A percentile compares a stretch with the other conserved stretches of the same genome.
Conservation (phyloP, 2,329 filamentous ascomycete species). For the Alternaria tenuissima region DNA sequence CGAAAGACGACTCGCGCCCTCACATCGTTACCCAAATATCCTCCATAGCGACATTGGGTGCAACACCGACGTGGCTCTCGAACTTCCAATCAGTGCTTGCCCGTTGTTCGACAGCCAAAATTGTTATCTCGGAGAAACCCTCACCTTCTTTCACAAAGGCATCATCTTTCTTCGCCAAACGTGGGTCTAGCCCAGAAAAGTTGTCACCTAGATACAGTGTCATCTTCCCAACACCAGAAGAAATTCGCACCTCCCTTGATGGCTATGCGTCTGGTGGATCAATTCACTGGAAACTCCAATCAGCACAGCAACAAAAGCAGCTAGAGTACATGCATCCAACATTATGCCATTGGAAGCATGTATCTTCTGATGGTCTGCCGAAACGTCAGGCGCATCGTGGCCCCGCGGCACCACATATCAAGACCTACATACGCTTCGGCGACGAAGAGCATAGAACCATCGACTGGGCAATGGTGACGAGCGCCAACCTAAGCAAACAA, state of each 20-base stretch:
- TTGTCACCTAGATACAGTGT: conserved; percentile 70
- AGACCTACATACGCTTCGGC: conserved; percentile 80
- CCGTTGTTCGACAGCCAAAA: conserved; percentile 6
- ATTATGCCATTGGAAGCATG: conserved; percentile 74
- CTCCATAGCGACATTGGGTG: conserved; percentile 81
- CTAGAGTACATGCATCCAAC: conserved; percentile 74
- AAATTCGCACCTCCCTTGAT: conserved; percentile 78
- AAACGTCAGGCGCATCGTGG: conserved; percentile 39
- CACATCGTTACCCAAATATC: conserved; percentile 72
- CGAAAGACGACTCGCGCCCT: conserved; percentile 40
- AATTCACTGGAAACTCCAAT: conserved; percentile 82
- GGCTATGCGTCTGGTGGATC: conserved; percentile 80
- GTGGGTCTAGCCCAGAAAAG: background rate
- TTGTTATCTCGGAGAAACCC: background rate
- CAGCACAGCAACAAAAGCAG: conserved; percentile 74
- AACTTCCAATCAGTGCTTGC: conserved; percentile 56
- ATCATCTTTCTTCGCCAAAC: conserved; percentile 22
- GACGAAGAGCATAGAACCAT: conserved; percentile 58
- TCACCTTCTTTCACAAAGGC: conserved; percentile 8
- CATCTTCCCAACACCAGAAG: conserved; percentile 81
- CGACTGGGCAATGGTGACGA: conserved; percentile 87
- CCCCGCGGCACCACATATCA: conserved; percentile 84
- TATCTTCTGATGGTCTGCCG: background rate
- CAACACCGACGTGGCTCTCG: conserved; percentile 75
- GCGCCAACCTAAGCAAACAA: conserved; percentile 90